Evolutionary conservation across 1,284 basidiomycete genomes (phyloP).

Genomic region (Ceratobasidium sp.): DNA sequence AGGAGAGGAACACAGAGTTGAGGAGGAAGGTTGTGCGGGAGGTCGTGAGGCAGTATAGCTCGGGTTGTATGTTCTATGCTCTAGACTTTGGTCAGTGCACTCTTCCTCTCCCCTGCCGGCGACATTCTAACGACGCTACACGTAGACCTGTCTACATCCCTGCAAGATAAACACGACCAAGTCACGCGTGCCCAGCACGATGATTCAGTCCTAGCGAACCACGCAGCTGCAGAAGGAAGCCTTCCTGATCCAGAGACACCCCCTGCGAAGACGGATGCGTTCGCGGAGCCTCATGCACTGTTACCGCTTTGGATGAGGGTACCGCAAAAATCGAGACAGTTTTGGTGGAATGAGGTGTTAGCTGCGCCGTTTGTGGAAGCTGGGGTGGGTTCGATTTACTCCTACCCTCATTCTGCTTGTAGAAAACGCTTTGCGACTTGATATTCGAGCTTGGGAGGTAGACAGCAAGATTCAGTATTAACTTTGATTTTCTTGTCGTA

Average conservation of each 20-base stretch:
- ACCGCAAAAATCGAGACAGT: slow-evolving; percentile 66
- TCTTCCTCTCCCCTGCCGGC: neutral
- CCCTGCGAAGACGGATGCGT: slow-evolving; percentile 54
- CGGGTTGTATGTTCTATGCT: slow-evolving; percentile 84
- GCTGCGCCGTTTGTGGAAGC: slow-evolving; percentile 78
- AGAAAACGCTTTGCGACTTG: no score
- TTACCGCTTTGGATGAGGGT: slow-evolving; percentile 86
- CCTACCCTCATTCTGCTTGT: neutral
- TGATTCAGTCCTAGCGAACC: slow-evolving; percentile 57
- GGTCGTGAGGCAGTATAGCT: slow-evolving; percentile 72
- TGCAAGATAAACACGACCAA: slow-evolving; percentile 80
- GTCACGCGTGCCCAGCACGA: slow-evolving; percentile 65
- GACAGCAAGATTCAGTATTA: no score
- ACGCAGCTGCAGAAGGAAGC: slow-evolving; percentile 57
- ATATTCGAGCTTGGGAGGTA: no score
- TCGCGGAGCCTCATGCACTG: slow-evolving; percentile 73
- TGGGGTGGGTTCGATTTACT: slow-evolving; percentile 63
- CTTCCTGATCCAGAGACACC: neutral
- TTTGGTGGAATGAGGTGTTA: slow-evolving; percentile 92
- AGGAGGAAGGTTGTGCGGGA: slow-evolving; percentile 82
- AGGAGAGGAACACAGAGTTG: slow-evolving; percentile 74
- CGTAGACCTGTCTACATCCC: slow-evolving; percentile 77
- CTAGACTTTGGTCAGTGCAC: slow-evolving; percentile 72
- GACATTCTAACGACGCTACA: neutral
- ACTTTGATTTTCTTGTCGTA: slow-evolving; percentile 14